Base-by-base conservation (phyloP, 805 yeast genomes). In the Candida boleticola region DNA sequence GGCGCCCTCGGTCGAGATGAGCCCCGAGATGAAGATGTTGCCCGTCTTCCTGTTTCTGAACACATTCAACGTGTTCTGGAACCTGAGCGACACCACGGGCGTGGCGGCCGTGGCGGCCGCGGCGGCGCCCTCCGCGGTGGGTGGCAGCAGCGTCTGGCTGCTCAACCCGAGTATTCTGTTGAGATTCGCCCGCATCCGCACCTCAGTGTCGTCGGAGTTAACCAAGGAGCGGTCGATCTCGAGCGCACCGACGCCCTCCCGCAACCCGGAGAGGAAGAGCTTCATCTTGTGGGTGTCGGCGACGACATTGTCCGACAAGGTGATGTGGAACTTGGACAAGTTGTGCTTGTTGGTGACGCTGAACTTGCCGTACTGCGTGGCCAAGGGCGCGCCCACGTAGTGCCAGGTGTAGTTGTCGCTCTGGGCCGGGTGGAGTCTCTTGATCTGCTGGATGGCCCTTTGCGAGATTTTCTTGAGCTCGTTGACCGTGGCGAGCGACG, bases 391-490 rank as follows among this genome's bases (percentile, higher is more conserved):
- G 4, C 46, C 49, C 11, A 42, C 35, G 11, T 39, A 37, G 18
- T 39, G 43, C 53, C 53, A 49, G 18, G 43, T 37, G 32, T 37
- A 49, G 7, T 40, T 30, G 9, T 26, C 13, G 14, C 45, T 27
- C 17, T 38, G 16, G 9, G 31, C 39, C 5, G 50, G 46, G 4
- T 25, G 23, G 13, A 33, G 18, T 13, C 17, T 17, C 10, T 14
- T 31, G n/a, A 49, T 14, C 10, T 42, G 45, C 19, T 36, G 29
- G 19, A 49, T 33, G 2, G 46, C 40, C 18, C 33, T 32, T 20
- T 39, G 45, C 6, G 46, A 40, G 9, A 43, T 21, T 19, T 14
- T 25, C 31, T 49, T 46, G 10, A 49, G 37, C 17, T 35, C 38
- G n/a, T 36, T 41, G 10, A 45, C 29, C 14, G 45, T 41, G n/a